Base-by-base conservation (phyloP, 768 basidiomycete genomes). In the Leccinum truebloodii region DNA sequence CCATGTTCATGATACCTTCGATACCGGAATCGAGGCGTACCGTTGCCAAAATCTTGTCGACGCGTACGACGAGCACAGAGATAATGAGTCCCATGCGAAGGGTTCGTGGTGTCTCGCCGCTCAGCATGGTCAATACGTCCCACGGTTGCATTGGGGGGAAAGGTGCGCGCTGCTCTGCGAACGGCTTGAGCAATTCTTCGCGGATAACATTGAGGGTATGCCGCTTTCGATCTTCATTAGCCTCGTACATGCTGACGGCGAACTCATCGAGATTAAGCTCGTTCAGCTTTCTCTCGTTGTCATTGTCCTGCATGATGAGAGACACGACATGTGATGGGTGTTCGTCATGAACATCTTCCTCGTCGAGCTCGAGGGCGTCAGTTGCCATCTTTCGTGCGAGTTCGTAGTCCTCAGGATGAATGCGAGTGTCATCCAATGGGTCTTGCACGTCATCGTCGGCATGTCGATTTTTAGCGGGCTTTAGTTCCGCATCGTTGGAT, bases 301-400 rank as follows among this genome's bases (percentile, higher is more conserved):
- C 88, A 28, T 75, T 78, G 71, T 96, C 93, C 46, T 85, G 81
- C 88, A 97, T 93, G 71, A 99, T 88, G 51, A 87, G 76, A 14
- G 84, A 83, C 50, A 99, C 94, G 8, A 92, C 89, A 65, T 90
- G 87, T 2, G 97, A 98, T 28, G 95, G 92, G 71, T 96, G 92
- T 67, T 91, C 87, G 64, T 93, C 92, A 58, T 92, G 91, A 35
- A 94, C 82, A 76, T 99, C 97, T 73, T 98, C 97, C 68, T 96
- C 95, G 65, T 99, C 97, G n/a, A 94, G 82, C 70, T 98, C 97
- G 14, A 98, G 83, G 5, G 96, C 94, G 74, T 98, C 95, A 20
- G 93, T 92, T 39, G 96, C 96, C 95, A 99, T 97, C 79, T 98
- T 98, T 37, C 94, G 88, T 4, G 97, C 96, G 41, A 98, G 82